Percentiles rank a stretch among this genome's conserved stretches.
phyloP scores from a whole-genome alignment of 2,329 filamentous ascomycete species.

The Penicillium oxalicum region DNA sequence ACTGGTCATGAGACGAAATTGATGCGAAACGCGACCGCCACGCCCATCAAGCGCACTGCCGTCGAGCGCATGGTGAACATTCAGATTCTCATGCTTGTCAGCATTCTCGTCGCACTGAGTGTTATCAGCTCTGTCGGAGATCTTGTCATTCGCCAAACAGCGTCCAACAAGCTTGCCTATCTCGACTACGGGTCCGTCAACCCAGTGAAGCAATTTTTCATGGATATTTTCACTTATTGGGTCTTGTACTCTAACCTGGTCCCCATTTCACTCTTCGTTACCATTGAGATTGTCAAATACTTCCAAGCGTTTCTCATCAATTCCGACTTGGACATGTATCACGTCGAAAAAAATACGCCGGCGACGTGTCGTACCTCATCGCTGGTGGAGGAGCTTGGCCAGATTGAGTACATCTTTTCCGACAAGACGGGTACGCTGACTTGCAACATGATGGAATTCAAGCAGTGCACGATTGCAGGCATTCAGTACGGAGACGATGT shows the following conservation, averaged over 20 bases:
- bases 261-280: conserved; percentile 96
- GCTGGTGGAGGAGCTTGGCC: conserved; percentile 91
- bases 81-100: conserved; percentile 84
- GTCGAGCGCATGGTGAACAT: conserved; percentile 91
- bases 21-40: conserved; percentile 95
- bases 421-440: conserved; percentile 96
- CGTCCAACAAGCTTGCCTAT: conserved; percentile 61
- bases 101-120: conserved; percentile 75
- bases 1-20: conserved; percentile 97
- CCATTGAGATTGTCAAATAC: conserved; percentile 95
- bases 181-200: conserved; percentile 61
- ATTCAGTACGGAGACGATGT: conserved; percentile 91
- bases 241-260: conserved; percentile 94
- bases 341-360: conserved; percentile 89
- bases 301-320: conserved; percentile 97
- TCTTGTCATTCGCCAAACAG: conserved; percentile 66
- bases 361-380: conserved; percentile 95
- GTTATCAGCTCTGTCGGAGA: conserved; percentile 89
- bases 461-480: conserved; percentile 86
- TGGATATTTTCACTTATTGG: conserved; percentile 97
- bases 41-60: conserved; percentile 95
- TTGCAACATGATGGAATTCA: conserved; percentile 99
- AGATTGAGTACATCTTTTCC: conserved; percentile 98
- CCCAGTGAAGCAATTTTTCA: conserved; percentile 75
- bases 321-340: conserved; percentile 95